Conservation (phyloP, 495 filamentous ascomycete species). For the Aspergillus campestris region DNA sequence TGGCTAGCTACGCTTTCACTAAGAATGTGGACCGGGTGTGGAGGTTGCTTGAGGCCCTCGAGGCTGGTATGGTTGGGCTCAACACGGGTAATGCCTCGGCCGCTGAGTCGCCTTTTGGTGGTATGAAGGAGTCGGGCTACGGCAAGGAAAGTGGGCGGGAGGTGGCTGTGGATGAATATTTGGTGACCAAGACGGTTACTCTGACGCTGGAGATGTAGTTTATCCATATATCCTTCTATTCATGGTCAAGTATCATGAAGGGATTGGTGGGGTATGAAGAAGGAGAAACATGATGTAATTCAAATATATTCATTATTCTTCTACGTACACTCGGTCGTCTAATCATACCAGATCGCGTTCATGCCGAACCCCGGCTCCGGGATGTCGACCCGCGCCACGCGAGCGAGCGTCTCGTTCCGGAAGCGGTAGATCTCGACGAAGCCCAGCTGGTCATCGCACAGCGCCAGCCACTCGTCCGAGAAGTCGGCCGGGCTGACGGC, state of each 20-base stretch:
- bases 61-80: constrained; percentile 70
- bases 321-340: constrained; percentile 4
- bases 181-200: constrained; percentile 66
- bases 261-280: neutral
- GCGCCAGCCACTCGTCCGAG: constrained; percentile 75
- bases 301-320: neutral
- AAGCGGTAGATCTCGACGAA: constrained; percentile 82
- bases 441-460: constrained; percentile 77
- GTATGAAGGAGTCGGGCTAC: constrained; percentile 69
- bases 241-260: too few relatives aligned
- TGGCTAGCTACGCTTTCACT: constrained; percentile 66
- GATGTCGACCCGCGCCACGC: constrained; percentile 66
- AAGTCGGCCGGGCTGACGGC: constrained; percentile 71
- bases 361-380: constrained; percentile 78
- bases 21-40: constrained; percentile 65
- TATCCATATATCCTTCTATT: too few relatives aligned
- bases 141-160: constrained; percentile 71
- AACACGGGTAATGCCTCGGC: constrained; percentile 62
- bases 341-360: constrained; percentile 90
- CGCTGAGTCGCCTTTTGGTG: constrained; percentile 59
- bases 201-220: constrained; percentile 55
- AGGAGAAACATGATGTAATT: neutral
- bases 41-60: constrained; percentile 63
- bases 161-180: constrained; percentile 59
- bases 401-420: constrained; percentile 65